These are phyloP conservation scores for Umbellularia californica DNA, from an alignment of 164 flowering plant genomes.

Conservation along the genomic window DNA sequence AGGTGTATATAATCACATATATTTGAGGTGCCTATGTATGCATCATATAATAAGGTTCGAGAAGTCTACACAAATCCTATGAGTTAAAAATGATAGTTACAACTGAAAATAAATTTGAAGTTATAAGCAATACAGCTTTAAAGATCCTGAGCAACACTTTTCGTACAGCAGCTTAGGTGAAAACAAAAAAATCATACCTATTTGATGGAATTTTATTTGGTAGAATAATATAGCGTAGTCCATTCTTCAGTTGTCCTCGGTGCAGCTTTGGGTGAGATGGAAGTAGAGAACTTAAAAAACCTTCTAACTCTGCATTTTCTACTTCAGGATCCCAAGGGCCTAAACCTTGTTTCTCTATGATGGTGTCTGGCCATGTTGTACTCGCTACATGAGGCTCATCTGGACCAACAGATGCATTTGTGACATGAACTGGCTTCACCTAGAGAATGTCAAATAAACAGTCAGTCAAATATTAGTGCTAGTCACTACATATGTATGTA, in stretches of 20 bases:
- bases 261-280: constrained; percentile 91
- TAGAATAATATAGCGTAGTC: constrained; percentile 84
- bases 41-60: no score
- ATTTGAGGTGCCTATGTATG: no score
- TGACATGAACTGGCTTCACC: constrained; percentile 43
- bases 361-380: constrained; percentile 73
- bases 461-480: constrained; percentile 7
- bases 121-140: neutral
- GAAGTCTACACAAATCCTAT: no score
- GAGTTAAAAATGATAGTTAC: no score
- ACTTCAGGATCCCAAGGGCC: constrained; percentile 45
- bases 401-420: constrained; percentile 79
- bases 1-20: no score
- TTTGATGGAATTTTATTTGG: constrained; percentile 95
- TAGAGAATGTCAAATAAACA: constrained; percentile 9
- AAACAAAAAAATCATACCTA: constrained; percentile 45
- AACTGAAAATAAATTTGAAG: no score
- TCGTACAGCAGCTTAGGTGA: neutral
- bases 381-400: constrained; percentile 99
- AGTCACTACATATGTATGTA: no score
- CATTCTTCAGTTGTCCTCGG: constrained; percentile 86
- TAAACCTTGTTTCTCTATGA: constrained; percentile 57
- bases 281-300: constrained; percentile 60
- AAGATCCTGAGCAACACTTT: neutral
- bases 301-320: constrained; percentile 41